Evolutionary conservation across 805 yeast species (phyloP).

Genomic region (Candida ortonii): DNA sequence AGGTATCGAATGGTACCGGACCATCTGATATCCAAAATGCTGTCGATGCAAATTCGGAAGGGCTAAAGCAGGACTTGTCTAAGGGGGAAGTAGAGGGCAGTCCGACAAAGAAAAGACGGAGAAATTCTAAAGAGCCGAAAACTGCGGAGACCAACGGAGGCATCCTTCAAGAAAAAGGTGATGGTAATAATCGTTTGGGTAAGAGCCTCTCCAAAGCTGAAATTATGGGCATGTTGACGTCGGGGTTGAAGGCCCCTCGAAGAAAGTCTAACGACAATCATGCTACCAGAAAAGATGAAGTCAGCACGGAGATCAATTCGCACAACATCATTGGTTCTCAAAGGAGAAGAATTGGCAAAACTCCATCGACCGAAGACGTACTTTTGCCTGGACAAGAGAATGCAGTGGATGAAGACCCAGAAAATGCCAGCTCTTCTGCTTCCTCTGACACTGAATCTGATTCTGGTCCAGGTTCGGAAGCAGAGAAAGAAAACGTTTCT

Average conservation of each 20-base stretch:
- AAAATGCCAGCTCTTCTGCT: slow-evolving; percentile 12
- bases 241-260: slow-evolving; percentile 23
- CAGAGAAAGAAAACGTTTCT: slow-evolving; percentile 21
- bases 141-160: too few relatives aligned
- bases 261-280: slow-evolving; percentile 26
- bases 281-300: slow-evolving; percentile 26
- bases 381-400: slow-evolving; percentile 1
- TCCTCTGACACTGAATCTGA: slow-evolving; percentile 14
- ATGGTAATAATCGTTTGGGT: not conserved
- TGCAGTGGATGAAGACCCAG: slow-evolving; percentile 2
- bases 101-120: too few relatives aligned
- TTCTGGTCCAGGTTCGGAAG: slow-evolving; percentile 17
- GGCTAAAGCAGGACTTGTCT: too few relatives aligned
- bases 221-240: slow-evolving; percentile 17
- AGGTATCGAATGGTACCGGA: too few relatives aligned
- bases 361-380: too few relatives aligned
- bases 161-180: slow-evolving; percentile 2
- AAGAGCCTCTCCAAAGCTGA: slow-evolving; percentile 16
- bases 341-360: slow-evolving; percentile 16
- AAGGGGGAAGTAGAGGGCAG: too few relatives aligned
- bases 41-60: too few relatives aligned
- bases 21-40: too few relatives aligned
- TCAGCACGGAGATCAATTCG: slow-evolving; percentile 25
- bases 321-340: slow-evolving; percentile 21
- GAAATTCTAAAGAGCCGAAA: too few relatives aligned